Evolutionary conservation across 139 green algal species (phyloP), one percentile per base, ranked within the genome.

Genomic region (Picochlorum sp.): DNA sequence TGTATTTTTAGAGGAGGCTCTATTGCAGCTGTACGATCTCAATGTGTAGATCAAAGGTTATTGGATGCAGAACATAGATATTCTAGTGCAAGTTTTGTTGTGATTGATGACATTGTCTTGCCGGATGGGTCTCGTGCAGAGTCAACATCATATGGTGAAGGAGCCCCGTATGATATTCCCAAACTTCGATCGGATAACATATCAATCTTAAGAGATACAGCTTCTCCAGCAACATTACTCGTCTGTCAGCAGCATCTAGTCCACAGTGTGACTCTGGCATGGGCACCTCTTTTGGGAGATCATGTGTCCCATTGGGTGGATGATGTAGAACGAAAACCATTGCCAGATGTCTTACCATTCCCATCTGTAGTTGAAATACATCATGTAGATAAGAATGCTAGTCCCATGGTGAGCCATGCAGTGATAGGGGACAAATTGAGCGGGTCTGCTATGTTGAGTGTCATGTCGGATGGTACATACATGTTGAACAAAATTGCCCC

Each of bases 371-470:
- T 67, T 23, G 30, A 68, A 31, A 37, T 71, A 5, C 14, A 28
- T 7, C 24, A 20, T 28, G 23, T 21, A 15, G 47, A 54, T 21
- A 20, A 26, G 18, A 24, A 20, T 7, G 1, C 2, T 5, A 26
- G 18, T 26, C 51, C 37, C 5, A 15, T 72, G 15, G 62, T 50
- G 15, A 69, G 49, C 4, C 58, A 34, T 2, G 34, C 45, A 10
- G 50, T 58, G 0, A 56, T 80, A 24, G 73, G 73, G 1, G 73
- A 79, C 21, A 24, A 63, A 15, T 63, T 80, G 1, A 57, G 58
- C 6, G 68, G 73, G 11, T 58, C 73, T 13, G 73, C 63, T 1
- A 45, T 80, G 13, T 34, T 75, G 3, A 54, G 56, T 11, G 18
- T 71, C 4, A 49, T 62, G 2, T 49, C 63, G 0, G n/a, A 64